Evolutionary conservation across 2,329 filamentous ascomycete genomes (phyloP), one percentile per base, ranked within the genome.

Genomic region (Chrysosporium keratinophilum): DNA sequence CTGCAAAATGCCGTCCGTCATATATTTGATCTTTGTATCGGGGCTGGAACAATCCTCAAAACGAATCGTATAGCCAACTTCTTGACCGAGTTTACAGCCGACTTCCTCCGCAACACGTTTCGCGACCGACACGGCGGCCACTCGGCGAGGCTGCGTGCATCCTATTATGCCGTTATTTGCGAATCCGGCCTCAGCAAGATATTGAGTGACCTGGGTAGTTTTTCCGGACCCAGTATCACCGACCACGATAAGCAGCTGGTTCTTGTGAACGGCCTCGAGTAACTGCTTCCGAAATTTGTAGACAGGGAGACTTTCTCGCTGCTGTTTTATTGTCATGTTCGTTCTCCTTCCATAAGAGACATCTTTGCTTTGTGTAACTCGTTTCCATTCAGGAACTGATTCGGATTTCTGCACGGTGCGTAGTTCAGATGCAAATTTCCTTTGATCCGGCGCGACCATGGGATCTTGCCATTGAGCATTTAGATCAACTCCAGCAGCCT

Each of bases 1-100:
- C 72, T 96, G 84, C 67, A 98, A 80, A 87, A 97, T 97, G 70
- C 93, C 93, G 64, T 98, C 93, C 14, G 93, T 98, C 91, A 98
- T 96, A 74, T 98, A 98, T 74, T 98, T 98, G 75, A 98, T 95
- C 65, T 84, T 88, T 1, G 93, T 98, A 15, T 84, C 79, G 1
- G 88, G 82, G 59, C 84, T 87, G 0, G 91, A 96, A 67, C 84
- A 87, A 71, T 98, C 93, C 65, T 98, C 93, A 66, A 98, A 98
- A 67, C 93, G 88, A 65, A 98, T 95, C 6, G 87, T 95, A 68
- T 98, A 98, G 52, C 93, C 93, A 58, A 98, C 91, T 67, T 96
- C 90, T 54, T 90, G 83, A 34, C 93, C 93, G 11, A 97, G 78
- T 59, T 84, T 79, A 62, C 91, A 96, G 14, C 93, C 91, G 56